Evolutionary conservation across 805 yeast species (phyloP).

Genomic region (Candida quercuum): DNA sequence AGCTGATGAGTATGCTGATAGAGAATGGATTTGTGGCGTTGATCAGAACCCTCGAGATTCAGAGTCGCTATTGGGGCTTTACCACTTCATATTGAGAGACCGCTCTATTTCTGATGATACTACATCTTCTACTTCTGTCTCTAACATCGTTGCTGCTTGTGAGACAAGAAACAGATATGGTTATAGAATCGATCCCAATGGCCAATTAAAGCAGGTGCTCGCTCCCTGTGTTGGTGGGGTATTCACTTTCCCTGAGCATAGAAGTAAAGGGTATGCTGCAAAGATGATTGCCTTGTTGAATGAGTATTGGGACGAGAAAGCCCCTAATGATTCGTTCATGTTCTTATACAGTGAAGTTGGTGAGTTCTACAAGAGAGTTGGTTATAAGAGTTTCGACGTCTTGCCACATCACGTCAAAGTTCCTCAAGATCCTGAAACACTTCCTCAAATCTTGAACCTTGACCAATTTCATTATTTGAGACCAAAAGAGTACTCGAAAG

Average conservation of each 20-base stretch:
- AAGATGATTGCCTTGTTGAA: constrained; percentile 37
- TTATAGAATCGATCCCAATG: constrained; percentile 24
- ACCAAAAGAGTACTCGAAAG: constrained; percentile 26
- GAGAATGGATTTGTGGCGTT: constrained; percentile 29
- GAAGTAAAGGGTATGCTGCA: constrained; percentile 54
- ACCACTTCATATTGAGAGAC: constrained; percentile 30
- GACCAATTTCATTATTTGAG: constrained; percentile 22
- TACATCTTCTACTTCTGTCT: constrained; percentile 7
- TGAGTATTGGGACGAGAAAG: constrained; percentile 28
- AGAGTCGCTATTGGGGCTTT: constrained; percentile 25
- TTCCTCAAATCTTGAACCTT: constrained; percentile 8
- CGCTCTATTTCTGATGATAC: constrained; percentile 16
- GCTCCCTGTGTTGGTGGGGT: constrained; percentile 55
- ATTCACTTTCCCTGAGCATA: constrained; percentile 39
- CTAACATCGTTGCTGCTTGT: constrained; percentile 35
- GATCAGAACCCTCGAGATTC: constrained; percentile 22
- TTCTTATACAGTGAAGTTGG: constrained; percentile 73
- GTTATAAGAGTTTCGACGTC: constrained; percentile 41
- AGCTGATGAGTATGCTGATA: constrained; percentile 29
- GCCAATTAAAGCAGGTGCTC: constrained; percentile 25
- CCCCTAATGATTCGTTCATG: constrained; percentile 28
- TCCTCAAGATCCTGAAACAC: constrained; percentile 6
- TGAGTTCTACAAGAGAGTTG: constrained; percentile 57
- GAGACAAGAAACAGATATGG: constrained; percentile 35
- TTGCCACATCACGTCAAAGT: constrained; percentile 28